Evolutionary conservation across 306 rosid genomes (phyloP).

Genomic region (Prunus armeniaca): DNA sequence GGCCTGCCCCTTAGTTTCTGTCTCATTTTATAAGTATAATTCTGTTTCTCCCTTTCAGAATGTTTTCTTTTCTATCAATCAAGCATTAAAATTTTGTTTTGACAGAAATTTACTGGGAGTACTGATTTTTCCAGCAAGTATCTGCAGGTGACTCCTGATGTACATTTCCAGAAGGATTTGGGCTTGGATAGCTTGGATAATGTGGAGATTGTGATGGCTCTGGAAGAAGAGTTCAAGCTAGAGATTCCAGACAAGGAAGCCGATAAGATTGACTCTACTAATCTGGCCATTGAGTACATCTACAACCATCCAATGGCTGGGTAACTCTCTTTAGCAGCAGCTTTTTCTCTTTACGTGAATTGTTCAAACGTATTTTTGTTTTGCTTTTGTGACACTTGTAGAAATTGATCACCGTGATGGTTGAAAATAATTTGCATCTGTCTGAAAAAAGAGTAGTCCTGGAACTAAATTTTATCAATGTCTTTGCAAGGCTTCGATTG

Average conservation of each 20-base stretch:
- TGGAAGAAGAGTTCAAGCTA: constrained; percentile 96
- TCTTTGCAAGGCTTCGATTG: neutral
- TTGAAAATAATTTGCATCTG: constrained; percentile 50
- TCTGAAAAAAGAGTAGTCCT: constrained; percentile 30
- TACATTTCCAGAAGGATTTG: constrained; percentile 88
- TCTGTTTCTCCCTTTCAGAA: neutral
- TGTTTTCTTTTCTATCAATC: neutral
- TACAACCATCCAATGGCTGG: constrained; percentile 88
- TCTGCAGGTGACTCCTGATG: constrained; percentile 69
- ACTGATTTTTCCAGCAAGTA: constrained; percentile 9
- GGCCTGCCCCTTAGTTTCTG: neutral
- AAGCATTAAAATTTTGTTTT: neutral
- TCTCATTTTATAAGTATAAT: neutral
- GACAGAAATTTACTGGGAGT: constrained; percentile 2
- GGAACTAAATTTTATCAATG: constrained; percentile 1
- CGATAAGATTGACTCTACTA: constrained; percentile 70
- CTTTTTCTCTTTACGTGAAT: constrained; percentile 5
- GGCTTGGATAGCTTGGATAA: constrained; percentile 97
- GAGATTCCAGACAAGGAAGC: constrained; percentile 97
- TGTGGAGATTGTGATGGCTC: constrained; percentile 95
- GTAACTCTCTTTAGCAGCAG: constrained; percentile 22
- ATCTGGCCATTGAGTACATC: constrained; percentile 88
- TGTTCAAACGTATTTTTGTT: constrained; percentile 18
- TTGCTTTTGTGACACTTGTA: constrained; percentile 21
- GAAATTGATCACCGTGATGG: constrained; percentile 27